Evolutionary conservation across 495 filamentous ascomycete species (phyloP), one percentile per base, ranked within the genome.

Genomic region (Chaetomium tenue): DNA sequence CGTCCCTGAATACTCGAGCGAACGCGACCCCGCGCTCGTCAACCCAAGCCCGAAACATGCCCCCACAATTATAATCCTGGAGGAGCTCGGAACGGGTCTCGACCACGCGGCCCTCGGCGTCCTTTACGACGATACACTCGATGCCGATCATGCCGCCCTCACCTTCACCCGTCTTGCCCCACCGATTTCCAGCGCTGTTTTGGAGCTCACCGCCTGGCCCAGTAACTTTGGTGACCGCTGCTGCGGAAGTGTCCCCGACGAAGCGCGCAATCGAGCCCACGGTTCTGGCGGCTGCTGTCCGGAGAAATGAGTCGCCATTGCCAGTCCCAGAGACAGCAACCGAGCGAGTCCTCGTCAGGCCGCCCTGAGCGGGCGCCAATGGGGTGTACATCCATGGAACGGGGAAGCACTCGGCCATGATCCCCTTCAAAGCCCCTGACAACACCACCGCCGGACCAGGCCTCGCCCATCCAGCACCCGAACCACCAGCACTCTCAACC

Each of bases 121-220:
- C 74, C 2, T 72, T 65, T 22, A 78, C 75, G 20, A 86, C 74
- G 3, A 81, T 76, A 6, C 83, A 76, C 65, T 96, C 91, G 57
- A 96, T 89, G 0, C 91, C 93, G 67, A 97, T 96, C 53, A 96
- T 88, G 0, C 93, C 92, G 4, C 91, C 92, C 68, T 89, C 83
- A 0, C 92, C 93, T 67, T 96, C 93, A 3, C 89, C 89, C 2
- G 87, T 90, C 66, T 77, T 82, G 1, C 81, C 81, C 92, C 93
- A 96, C 46, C 91, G 78, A 28, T 86, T 78, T 2, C 87, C 91
- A 16, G 92, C 93, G 57, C 87, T 90, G 60, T 77, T 79, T 71
- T 93, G 85, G 23, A 97, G 77, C 70, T 92, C 89, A 2, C 93
- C 93, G 1, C 79, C 81, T 0, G 83, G 82, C 0, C 92, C 93